Conservation (phyloP, 208 protist genomes). For the Endotrypanum monterogeii region DNA sequence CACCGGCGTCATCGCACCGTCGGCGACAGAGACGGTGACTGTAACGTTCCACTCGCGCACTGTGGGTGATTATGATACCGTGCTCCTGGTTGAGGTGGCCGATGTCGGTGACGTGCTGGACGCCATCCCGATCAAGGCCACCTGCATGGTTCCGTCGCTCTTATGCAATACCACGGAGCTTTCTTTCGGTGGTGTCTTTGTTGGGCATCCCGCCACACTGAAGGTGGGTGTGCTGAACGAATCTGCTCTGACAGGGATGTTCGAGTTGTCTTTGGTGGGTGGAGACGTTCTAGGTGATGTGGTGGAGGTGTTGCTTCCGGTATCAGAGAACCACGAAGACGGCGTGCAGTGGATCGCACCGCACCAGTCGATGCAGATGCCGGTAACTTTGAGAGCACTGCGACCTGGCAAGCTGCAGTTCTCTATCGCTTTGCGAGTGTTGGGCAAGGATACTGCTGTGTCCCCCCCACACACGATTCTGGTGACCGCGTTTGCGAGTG, state of each 20-base stretch:
- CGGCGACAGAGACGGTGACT: conserved; percentile 54
- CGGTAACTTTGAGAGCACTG: conserved; percentile 77
- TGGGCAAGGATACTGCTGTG: conserved; percentile 50
- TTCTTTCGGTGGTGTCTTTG: conserved; percentile 91
- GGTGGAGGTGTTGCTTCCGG: conserved; percentile 28
- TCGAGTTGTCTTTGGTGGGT: conserved; percentile 82
- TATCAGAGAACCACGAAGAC: conserved; percentile 26
- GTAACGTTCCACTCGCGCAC: conserved; percentile 84
- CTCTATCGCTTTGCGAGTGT: conserved; percentile 75
- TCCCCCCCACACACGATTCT: conserved; percentile 52
- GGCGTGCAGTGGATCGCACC: conserved; percentile 36
- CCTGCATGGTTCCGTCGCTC: conserved; percentile 89
- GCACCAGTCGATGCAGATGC: conserved; percentile 57
- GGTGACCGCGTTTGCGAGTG: conserved; percentile 73
- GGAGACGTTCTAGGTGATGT: conserved; percentile 39
- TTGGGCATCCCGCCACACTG: conserved; percentile 86
- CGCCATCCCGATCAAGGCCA: conserved; percentile 82
- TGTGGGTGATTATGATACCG: conserved; percentile 77
- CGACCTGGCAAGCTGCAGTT: conserved; percentile 80
- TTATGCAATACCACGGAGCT: conserved; percentile 59
- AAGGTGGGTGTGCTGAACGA: conserved; percentile 92
- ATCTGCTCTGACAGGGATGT: conserved; percentile 91
- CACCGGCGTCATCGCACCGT: conserved; percentile 70
- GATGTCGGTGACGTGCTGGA: conserved; percentile 91
- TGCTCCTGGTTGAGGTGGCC: conserved; percentile 93